A percentile compares a stretch with the other conserved stretches of the same genome.
Conservation (phyloP, 352 stramenopile species). For the Halophytophthora polymorphica region DNA sequence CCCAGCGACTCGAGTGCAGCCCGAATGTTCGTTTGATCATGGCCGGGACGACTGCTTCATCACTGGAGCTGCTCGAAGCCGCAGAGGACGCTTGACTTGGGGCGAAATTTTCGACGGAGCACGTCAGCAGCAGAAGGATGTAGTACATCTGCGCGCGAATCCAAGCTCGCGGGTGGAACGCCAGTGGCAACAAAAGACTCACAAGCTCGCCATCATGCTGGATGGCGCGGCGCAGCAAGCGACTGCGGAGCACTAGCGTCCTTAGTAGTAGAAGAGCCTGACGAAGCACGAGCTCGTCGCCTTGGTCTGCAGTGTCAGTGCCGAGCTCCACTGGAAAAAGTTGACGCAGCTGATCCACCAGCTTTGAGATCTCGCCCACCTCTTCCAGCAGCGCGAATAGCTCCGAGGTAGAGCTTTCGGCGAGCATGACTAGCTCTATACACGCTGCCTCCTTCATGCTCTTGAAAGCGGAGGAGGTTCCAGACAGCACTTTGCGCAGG, state of each 20-base stretch:
- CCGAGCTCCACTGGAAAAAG: conserved; percentile 9
- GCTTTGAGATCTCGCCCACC: conserved; percentile 27
- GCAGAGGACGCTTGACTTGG: neutral
- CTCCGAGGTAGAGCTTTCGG: conserved; percentile 21
- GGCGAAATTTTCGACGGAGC: conserved; percentile 43
- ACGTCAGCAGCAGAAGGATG: conserved; percentile 55
- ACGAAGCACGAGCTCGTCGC: conserved; percentile 8
- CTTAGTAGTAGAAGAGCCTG: conserved; percentile 35
- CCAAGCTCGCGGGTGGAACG: conserved; percentile 33
- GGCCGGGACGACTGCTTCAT: conserved; percentile 19
- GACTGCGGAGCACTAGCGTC: conserved; percentile 40
- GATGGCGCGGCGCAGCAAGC: conserved; percentile 25
- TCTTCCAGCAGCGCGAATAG: conserved; percentile 38
- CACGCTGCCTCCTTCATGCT: conserved; percentile 27
- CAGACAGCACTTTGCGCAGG: conserved; percentile 27
- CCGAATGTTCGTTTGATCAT: conserved; percentile 41
- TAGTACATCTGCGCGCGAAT: conserved; percentile 64
- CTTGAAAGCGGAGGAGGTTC: conserved; percentile 15
- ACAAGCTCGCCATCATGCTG: conserved; percentile 24
- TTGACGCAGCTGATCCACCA: conserved; percentile 14
- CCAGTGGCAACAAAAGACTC: conserved; percentile 24
- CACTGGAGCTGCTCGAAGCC: conserved; percentile 2
- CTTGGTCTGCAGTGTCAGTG: conserved; percentile 1
- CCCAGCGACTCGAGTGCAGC: conserved; percentile 35
- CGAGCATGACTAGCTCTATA: conserved; percentile 28